Evolutionary conservation across 345 rosid species (phyloP).

Genomic region (Eucalyptus dawsonii): DNA sequence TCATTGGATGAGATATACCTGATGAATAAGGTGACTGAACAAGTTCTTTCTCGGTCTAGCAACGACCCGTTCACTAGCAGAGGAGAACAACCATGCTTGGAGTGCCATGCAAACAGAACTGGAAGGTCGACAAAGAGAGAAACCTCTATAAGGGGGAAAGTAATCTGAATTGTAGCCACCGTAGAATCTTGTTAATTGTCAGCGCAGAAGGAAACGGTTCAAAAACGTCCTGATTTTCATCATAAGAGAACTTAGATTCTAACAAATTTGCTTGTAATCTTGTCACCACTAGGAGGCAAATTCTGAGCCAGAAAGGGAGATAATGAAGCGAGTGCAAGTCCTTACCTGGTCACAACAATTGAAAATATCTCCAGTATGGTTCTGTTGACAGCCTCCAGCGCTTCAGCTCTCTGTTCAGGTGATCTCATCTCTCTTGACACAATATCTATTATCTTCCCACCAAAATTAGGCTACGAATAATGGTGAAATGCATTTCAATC

Average conservation of each 20-base stretch:
- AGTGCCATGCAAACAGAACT: constrained; percentile 28
- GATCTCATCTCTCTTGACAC: constrained; percentile 19
- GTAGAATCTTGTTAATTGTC: not conserved
- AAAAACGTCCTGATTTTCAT: not conserved
- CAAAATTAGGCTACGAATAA: constrained; percentile 19
- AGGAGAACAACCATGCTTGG: constrained; percentile 30
- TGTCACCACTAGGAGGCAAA: not conserved
- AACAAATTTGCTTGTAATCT: not conserved
- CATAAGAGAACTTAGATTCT: too few relatives aligned
- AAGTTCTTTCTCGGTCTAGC: constrained; percentile 33
- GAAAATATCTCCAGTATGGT: constrained; percentile 18
- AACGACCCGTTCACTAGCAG: constrained; percentile 36
- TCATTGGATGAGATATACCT: constrained; percentile 5
- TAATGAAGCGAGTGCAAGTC: not conserved
- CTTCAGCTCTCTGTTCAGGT: constrained; percentile 20
- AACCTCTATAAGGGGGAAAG: not conserved
- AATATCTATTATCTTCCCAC: constrained; percentile 32
- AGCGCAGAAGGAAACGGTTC: not conserved
- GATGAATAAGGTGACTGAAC: constrained; percentile 27
- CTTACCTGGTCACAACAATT: constrained; percentile 22
- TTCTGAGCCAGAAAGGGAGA: not conserved
- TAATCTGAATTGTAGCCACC: not conserved
- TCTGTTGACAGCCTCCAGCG: constrained; percentile 17
- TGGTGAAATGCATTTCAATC: not conserved
- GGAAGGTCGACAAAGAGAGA: not conserved